A percentile compares a stretch with the other conserved stretches of the same genome.
phyloP scores from a whole-genome alignment of 768 basidiomycete species.

The Rhodotorula paludigena region DNA sequence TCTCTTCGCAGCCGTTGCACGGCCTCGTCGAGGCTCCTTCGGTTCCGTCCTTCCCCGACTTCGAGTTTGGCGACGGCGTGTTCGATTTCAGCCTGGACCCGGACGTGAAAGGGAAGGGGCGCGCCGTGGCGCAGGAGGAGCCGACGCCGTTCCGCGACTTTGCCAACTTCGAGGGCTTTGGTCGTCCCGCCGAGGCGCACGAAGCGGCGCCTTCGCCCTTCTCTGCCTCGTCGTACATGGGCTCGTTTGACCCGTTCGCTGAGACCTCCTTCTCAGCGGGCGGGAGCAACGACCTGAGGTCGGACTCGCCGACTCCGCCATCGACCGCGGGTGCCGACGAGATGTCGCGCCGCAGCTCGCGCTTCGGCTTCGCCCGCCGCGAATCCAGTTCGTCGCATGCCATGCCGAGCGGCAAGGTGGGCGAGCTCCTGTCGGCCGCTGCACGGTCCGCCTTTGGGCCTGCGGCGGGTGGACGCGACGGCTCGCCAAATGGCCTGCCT shows the following conservation, averaged over 20 bases:
- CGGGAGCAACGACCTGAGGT: constrained; percentile 16
- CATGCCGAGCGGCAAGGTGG: not conserved
- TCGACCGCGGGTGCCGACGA: constrained; percentile 24
- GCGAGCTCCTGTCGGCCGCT: constrained; percentile 13
- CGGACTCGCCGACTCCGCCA: constrained; percentile 27
- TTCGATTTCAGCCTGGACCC: constrained; percentile 72
- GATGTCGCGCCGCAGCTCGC: constrained; percentile 37
- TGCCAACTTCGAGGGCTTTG: constrained; percentile 25
- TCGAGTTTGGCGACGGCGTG: constrained; percentile 73
- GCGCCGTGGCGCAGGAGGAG: not conserved
- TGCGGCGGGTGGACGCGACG: constrained; percentile 1
- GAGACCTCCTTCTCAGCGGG: constrained; percentile 17
- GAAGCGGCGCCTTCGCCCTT: constrained; percentile 8
- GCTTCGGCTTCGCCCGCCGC: constrained; percentile 42
- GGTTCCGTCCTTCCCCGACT: constrained; percentile 65
- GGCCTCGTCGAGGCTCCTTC: constrained; percentile 9
- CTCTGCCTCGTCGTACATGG: constrained; percentile 37
- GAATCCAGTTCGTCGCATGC: constrained; percentile 2
- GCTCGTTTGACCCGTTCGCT: constrained; percentile 44
- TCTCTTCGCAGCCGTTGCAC: not conserved
- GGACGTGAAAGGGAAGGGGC: constrained; percentile 36
- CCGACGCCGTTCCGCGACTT: constrained; percentile 28
- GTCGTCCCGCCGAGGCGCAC: not conserved
- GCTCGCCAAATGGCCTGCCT: not conserved
- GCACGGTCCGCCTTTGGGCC: constrained; percentile 21